phyloP scores from a whole-genome alignment of 164 flowering plant species.

The Sextonia rubra region DNA sequence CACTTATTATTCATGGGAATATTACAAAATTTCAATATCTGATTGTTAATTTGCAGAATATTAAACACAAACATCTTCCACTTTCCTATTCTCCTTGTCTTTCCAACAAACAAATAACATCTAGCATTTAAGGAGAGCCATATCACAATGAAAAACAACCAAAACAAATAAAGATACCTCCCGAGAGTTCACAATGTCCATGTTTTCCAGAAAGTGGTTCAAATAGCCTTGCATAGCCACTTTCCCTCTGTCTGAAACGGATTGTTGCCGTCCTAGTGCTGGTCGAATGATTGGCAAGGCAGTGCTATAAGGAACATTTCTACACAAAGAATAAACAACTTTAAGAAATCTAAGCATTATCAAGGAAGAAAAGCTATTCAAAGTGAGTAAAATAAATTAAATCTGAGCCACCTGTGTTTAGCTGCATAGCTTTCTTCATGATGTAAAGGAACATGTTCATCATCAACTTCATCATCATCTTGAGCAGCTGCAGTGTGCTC shows the following conservation, averaged over 20 bases:
- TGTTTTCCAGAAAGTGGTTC: constrained; percentile 83
- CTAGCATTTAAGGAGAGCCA: neutral
- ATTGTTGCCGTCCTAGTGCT: constrained; percentile 81
- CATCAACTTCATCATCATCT: constrained; percentile 87
- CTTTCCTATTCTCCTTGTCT: no score
- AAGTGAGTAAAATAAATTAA: neutral
- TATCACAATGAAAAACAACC: neutral
- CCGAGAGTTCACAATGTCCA: constrained; percentile 84
- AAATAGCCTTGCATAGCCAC: constrained; percentile 94
- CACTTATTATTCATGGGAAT: no score
- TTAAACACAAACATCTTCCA: no score
- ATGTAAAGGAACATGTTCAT: constrained; percentile 53
- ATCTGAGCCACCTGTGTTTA: constrained; percentile 58
- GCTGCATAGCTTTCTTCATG: constrained; percentile 54
- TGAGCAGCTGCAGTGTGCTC: constrained; percentile 69
- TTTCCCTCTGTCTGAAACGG: constrained; percentile 85
- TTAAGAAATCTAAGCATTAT: constrained; percentile 31
- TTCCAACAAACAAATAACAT: no score
- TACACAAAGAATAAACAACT: constrained; percentile 36
- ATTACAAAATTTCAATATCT: no score
- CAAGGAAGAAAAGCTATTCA: constrained; percentile 8
- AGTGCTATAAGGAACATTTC: constrained; percentile 98
- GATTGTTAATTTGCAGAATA: no score
- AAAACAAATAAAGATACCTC: constrained; percentile 47
- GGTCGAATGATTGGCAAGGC: constrained; percentile 92